Base-by-base conservation (phyloP, 2,329 filamentous ascomycete species). In the Phialemonium atrogriseum region DNA sequence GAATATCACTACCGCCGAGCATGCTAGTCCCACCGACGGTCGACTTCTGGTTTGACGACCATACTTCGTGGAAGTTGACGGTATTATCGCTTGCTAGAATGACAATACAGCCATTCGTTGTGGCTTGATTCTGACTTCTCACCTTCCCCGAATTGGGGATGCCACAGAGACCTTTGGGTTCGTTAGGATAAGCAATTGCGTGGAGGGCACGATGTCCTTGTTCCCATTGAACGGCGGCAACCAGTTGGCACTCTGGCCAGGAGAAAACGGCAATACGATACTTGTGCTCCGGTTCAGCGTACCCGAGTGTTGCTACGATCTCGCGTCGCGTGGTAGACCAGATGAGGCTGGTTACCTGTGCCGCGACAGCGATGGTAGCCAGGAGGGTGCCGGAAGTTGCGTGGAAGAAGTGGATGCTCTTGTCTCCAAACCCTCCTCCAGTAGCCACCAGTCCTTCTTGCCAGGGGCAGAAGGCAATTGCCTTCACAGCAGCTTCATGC, bases 391-490 rank as follows among this genome's bases (percentile, higher is more conserved):
- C 91, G 0, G 87, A 88, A 13, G 71, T 70, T 1, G 85, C 83
- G 55, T 96, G 88, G 56, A 83, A 95, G 62, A 98, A 98, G 58
- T 94, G 88, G 36, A 98, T 94, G 54, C 86, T 86, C 46, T 86
- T 85, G 60, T 98, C 89, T 48, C 93, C 94, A 27, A 84, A 89
- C 15, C 91, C 91, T 23, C 91, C 89, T 4, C 91, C 87, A 2
- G 89, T 93, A 10, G 91, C 91, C 23, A 98, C 59, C 5, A 98
- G 69, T 4, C 81, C 83, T 15, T 83, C 75, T 35, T 89, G 83
- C 89, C 88, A 98, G 1, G 91, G 89, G 41, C 89, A 94, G 57
- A 96, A 96, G 2, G 91, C 87, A 45, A 96, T 91, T 19, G 91
- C 91, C 57, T 98, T 98, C 43, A 96, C 84, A 3, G 91, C 91